Base-by-base conservation (phyloP, 75 land plant genomes). In the Sequoia sempervirens region DNA sequence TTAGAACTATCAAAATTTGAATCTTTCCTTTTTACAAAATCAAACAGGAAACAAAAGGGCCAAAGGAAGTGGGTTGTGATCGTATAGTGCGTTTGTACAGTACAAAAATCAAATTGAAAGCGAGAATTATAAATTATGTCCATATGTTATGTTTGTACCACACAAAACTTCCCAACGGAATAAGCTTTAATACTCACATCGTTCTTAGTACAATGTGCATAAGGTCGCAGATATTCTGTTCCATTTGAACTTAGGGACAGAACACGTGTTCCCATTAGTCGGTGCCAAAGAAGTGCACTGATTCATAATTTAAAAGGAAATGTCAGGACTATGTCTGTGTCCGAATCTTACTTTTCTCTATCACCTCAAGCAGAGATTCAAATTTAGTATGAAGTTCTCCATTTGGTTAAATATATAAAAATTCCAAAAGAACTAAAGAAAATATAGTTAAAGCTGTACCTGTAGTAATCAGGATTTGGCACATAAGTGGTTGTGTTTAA, bases 211-310 rank as follows among this genome's bases (percentile, higher is more conserved):
- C 98, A 96, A 87, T 96, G 98, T 38, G 97, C 82, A 73, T 96
- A 96, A 14, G 89, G 89, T 6, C 98, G 88, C 30, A 95, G 41
- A 78, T 93, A 85, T 6, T 91, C 84, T 30, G 93, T 84, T 52
- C 87, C 92, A 3, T 66, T 11, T 13, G 85, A 88, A 5, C 75
- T 83, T n/a, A 90, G 79, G n/a, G 86, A 4, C 15, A 96, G 92
- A 23, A 95, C 99, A 5, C 47, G 80, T 38, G 82, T 83, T 70
- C 99, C 99, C 99, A 96, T 96, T 80, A 96, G 75, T 23, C 90
- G 92, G 41, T 89, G 88, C 95, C 95, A 96, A 18, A 96, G 85
- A 37, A 96, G 93, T 36, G 99, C 97, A 83, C 99, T 96, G 89
- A 56, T 20, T 52, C 46, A 82, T 7, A 34, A 47, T 18, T 11